phyloP scores from a whole-genome alignment of 352 stramenopile species.

The Globisporangium nagaii region DNA sequence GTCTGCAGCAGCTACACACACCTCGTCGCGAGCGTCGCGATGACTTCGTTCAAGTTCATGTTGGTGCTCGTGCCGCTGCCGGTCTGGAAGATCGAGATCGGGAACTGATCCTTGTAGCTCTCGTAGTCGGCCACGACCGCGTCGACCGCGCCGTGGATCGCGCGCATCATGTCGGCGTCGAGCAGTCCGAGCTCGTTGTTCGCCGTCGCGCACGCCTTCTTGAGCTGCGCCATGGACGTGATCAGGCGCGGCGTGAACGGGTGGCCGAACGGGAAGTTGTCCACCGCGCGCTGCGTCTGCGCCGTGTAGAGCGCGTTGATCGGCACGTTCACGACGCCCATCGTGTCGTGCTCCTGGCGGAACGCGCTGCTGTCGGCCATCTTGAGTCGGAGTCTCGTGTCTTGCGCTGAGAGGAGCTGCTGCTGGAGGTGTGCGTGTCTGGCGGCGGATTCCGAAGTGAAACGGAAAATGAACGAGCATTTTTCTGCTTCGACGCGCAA shows the following conservation, averaged over 20 bases:
- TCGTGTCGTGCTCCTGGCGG: constrained; percentile 46
- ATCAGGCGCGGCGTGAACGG: constrained; percentile 37
- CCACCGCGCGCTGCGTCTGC: constrained; percentile 44
- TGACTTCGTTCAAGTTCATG: constrained; percentile 98
- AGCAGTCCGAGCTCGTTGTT: constrained; percentile 40
- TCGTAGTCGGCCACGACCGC: constrained; percentile 26
- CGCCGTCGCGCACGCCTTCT: constrained; percentile 37
- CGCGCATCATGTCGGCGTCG: constrained; percentile 22
- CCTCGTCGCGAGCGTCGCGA: constrained; percentile 83
- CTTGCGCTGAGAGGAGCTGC: not conserved
- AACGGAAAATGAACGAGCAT: not conserved
- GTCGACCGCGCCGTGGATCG: constrained; percentile 32
- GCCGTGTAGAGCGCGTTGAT: constrained; percentile 40
- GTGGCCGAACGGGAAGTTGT: constrained; percentile 49
- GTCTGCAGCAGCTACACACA: not conserved
- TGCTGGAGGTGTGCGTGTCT: not conserved
- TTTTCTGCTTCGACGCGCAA: constrained; percentile 1
- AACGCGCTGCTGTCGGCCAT: constrained; percentile 19
- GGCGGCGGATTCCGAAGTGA: not conserved
- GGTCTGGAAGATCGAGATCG: constrained; percentile 82
- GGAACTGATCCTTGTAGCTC: constrained; percentile 35
- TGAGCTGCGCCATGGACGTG: constrained; percentile 38
- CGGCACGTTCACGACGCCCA: constrained; percentile 47
- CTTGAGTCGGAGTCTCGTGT: not conserved
- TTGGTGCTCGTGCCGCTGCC: constrained; percentile 96